These are phyloP conservation scores for Dendrostoma leiphaemia DNA, from an alignment of 2,329 filamentous ascomycete genomes.

Conservation along the genomic window DNA sequence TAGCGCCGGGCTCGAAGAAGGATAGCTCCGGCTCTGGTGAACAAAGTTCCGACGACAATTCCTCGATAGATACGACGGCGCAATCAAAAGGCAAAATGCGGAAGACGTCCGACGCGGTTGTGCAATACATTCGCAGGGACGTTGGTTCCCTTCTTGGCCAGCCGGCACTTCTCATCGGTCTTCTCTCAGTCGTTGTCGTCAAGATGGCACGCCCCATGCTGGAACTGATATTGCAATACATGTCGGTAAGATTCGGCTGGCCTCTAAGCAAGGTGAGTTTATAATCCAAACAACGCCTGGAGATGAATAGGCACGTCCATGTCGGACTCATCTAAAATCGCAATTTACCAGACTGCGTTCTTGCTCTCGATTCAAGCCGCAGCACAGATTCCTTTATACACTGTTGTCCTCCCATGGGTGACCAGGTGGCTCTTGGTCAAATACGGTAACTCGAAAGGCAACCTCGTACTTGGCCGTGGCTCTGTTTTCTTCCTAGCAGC, in stretches of 20 bases:
- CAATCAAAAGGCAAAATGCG: neutral
- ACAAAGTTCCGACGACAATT: too few relatives aligned
- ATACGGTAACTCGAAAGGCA: conserved; percentile 4
- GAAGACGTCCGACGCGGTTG: neutral
- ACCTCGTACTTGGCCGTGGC: conserved; percentile 7
- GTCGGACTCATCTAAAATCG: neutral
- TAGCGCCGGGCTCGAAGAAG: too few relatives aligned
- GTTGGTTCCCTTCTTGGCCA: conserved; percentile 6
- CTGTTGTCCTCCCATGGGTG: conserved; percentile 4
- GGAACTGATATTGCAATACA: conserved; percentile 15
- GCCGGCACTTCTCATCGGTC: conserved; percentile 1
- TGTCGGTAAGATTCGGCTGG: conserved; percentile 17
- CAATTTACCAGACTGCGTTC: neutral
- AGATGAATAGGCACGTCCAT: too few relatives aligned
- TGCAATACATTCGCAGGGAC: conserved; percentile 11
- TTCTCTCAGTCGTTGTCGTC: conserved; percentile 3
- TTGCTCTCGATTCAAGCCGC: conserved; percentile 16
- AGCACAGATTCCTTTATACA: conserved; percentile 13
- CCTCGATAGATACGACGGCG: too few relatives aligned
- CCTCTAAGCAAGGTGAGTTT: conserved; percentile 15
- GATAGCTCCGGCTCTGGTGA: too few relatives aligned
- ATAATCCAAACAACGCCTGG: too few relatives aligned
- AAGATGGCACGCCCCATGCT: conserved; percentile 11
- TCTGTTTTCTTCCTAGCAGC: conserved; percentile 4
- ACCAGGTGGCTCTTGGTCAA: neutral